These are phyloP conservation scores for Neurospora sp. DNA, from an alignment of 495 filamentous ascomycete genomes.

Conservation along the genomic window DNA sequence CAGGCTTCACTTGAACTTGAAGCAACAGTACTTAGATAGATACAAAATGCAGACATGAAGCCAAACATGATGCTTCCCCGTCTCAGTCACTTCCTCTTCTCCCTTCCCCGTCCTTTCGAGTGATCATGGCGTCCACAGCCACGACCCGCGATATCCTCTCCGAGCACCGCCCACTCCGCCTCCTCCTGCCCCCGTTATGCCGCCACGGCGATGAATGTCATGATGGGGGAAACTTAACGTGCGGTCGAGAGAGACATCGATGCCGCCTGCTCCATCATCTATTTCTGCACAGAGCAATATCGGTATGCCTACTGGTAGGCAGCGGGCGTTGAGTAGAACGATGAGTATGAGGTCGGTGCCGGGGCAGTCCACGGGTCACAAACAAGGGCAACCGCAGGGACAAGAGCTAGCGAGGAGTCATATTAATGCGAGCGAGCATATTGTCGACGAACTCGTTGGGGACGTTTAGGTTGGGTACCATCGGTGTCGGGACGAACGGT, in stretches of 20 bases:
- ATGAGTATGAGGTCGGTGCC: conserved; percentile 12
- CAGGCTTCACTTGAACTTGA: no score
- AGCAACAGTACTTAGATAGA: no score
- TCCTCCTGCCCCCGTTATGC: conserved; percentile 2
- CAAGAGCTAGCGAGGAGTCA: neutral
- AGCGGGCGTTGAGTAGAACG: neutral
- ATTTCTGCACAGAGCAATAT: conserved; percentile 1
- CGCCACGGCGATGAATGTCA: conserved; percentile 12
- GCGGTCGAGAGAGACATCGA: conserved; percentile 8
- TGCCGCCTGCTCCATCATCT: conserved; percentile 9
- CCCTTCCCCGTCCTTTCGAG: neutral
- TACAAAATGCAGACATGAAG: no score
- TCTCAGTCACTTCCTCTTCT: neutral
- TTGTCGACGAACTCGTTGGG: conserved; percentile 18
- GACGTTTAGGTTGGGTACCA: conserved; percentile 9
- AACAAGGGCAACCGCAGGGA: neutral
- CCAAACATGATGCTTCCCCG: no score
- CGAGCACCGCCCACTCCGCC: conserved; percentile 10
- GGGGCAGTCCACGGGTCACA: neutral
- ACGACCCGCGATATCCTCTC: neutral
- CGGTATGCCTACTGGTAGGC: neutral
- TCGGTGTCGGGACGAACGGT: neutral
- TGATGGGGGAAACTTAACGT: conserved; percentile 22
- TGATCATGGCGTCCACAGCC: neutral
- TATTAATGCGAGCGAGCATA: neutral